Percentiles rank a stretch among this genome's conserved stretches.
Evolutionary conservation across 306 rosid species (phyloP).

Genomic region (Parietaria judaica): DNA sequence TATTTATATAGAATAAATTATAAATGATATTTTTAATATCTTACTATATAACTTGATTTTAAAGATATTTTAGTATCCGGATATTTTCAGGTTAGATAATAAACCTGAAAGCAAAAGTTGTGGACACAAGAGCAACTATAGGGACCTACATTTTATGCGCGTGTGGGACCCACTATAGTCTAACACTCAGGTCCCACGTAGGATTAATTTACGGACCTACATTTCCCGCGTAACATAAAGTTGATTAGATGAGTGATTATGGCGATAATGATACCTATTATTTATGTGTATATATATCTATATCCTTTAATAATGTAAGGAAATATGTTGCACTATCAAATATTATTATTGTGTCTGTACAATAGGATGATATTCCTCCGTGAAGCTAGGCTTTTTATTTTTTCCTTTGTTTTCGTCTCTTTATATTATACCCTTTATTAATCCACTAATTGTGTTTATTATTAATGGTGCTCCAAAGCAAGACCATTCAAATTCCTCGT

Average conservation of each 20-base stretch:
- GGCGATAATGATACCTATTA: background rate
- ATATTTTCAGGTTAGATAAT: too few relatives aligned
- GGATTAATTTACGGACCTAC: constrained; percentile 23
- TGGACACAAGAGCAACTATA: constrained; percentile 4
- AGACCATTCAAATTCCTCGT: too few relatives aligned
- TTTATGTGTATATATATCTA: too few relatives aligned
- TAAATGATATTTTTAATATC: background rate
- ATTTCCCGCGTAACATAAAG: constrained; percentile 35
- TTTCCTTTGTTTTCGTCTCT: background rate
- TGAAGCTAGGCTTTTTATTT: constrained; percentile 20
- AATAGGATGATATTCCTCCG: constrained; percentile 9
- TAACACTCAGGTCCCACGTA: constrained; percentile 15
- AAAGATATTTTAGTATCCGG: background rate
- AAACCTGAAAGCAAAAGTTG: constrained; percentile 4
- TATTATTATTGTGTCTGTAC: constrained; percentile 9
- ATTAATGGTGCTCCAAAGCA: too few relatives aligned
- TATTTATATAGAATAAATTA: background rate
- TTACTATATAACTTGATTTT: too few relatives aligned
- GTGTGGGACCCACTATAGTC: constrained; percentile 6
- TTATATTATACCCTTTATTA: too few relatives aligned
- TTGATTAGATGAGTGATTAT: background rate
- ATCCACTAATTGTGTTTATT: too few relatives aligned
- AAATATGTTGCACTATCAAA: background rate
- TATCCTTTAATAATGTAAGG: background rate
- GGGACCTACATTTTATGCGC: constrained; percentile 1